A percentile compares a stretch with the other conserved stretches of the same genome.
These are phyloP conservation scores for Pseudoneurospora amorphoporcata DNA, from an alignment of 495 filamentous ascomycete species.

Conservation along the genomic window DNA sequence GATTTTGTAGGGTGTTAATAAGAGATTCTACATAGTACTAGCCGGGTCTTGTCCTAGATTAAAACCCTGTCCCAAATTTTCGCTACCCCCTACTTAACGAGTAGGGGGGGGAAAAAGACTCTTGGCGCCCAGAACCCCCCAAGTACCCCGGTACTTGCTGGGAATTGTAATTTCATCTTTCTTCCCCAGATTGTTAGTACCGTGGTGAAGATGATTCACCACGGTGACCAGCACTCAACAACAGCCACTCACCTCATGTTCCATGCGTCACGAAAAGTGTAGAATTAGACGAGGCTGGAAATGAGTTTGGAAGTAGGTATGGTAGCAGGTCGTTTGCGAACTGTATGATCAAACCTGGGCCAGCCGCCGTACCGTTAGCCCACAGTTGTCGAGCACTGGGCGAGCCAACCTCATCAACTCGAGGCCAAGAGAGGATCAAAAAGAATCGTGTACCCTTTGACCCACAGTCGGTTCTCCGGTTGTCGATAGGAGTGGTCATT, in stretches of 20 bases:
- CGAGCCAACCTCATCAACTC: neutral
- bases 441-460: neutral
- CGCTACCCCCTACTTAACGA: too few relatives aligned
- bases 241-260: neutral
- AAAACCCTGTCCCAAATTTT: too few relatives aligned
- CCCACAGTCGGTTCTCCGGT: neutral
- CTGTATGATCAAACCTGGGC: neutral
- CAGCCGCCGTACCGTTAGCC: neutral
- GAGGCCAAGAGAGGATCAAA: neutral
- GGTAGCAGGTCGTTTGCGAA: neutral
- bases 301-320: neutral
- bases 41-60: too few relatives aligned
- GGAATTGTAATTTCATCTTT: neutral
- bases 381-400: neutral
- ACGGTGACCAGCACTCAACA: neutral
- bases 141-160: neutral
- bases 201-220: neutral
- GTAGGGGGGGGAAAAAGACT: too few relatives aligned
- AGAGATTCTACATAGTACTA: too few relatives aligned
- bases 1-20: too few relatives aligned
- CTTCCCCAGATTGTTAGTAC: neutral
- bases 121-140: too few relatives aligned
- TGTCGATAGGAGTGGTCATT: neutral
- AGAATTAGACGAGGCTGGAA: neutral
- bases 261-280: neutral